phyloP scores from a whole-genome alignment of 192 early-diverging fungal species.

The Jimgerdemannia lactiflua region DNA sequence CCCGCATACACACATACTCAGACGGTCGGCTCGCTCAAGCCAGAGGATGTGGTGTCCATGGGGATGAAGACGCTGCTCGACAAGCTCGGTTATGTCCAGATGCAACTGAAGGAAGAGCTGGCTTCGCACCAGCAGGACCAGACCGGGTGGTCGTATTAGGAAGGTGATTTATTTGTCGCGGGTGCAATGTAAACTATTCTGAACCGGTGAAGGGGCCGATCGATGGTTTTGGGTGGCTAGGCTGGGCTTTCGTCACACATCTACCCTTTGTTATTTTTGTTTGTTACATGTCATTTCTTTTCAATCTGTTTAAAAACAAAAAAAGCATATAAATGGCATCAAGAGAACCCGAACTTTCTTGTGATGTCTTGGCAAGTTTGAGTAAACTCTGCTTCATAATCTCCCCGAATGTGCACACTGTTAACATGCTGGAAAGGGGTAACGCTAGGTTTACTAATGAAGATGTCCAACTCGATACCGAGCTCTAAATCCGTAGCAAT shows the following conservation, averaged over 20 bases:
- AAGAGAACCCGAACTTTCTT: too few relatives aligned
- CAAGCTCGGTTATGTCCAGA: conserved; percentile 68
- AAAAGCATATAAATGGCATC: neutral
- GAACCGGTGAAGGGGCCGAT: neutral
- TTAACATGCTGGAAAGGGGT: neutral
- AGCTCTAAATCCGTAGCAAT: too few relatives aligned
- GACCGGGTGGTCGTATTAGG: conserved; percentile 10
- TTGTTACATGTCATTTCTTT: neutral
- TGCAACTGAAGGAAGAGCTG: conserved; percentile 54
- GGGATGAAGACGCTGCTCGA: conserved; percentile 71
- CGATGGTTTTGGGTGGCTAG: neutral
- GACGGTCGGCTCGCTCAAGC: conserved; percentile 74
- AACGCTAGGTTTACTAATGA: too few relatives aligned
- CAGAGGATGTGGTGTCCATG: conserved; percentile 66
- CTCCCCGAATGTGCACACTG: neutral
- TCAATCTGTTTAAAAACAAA: neutral
- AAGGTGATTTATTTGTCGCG: neutral
- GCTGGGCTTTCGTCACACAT: neutral
- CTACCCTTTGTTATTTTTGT: neutral
- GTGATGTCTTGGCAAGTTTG: too few relatives aligned
- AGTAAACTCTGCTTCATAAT: neutral
- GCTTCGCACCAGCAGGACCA: conserved; percentile 28
- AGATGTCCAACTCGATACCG: too few relatives aligned
- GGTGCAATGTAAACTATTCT: neutral
- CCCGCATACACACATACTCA: conserved; percentile 6